Evolutionary conservation across 441 rosid species (phyloP), one percentile per base, ranked within the genome.

Genomic region (Populus trichocarpa): DNA sequence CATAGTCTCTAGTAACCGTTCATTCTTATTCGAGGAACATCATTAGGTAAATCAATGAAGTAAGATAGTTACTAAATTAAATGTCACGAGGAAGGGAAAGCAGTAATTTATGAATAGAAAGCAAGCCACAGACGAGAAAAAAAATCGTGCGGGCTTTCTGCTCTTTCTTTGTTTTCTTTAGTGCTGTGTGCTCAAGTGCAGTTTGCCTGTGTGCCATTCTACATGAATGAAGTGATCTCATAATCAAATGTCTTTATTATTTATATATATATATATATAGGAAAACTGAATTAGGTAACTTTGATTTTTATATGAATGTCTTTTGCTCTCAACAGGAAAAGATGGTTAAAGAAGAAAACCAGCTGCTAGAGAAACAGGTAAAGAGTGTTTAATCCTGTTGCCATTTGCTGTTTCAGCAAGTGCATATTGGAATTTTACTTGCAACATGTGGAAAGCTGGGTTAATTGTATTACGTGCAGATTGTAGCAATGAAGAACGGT

Each of bases 351-450:
- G 26, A 40, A 57, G 73, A 70, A 70, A 70, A 70, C 16, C 32
- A 42, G n/a, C 61, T 70, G 14, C 73, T 70, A 2, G 59, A 22
- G 59, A 40, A 18, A 32, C 59, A 70, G 73, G 73, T 69, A 69
- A 26, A 26, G 28, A 26, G 36, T 33, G 36, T 33, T 4, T 33
- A 4, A 33, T 33, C 36, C 36, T 33, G 6, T 33, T 33, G 5
- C 2, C 59, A 50, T 50, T 14, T 1, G 59, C n/a, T 50, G n/a
- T 50, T 50, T 50, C 59, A 50, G 0, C 2, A 2, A 50, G 28
- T 26, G 28, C 28, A 1, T 5, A 6, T 50, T 50, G n/a, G 59
- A 16, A 14, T 50, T 50, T 50, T 50, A 26, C 28, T 26, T 26
- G 53, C 53, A 46, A 46, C 53, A 1, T 46, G 18, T 46, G 28